These are phyloP conservation scores for Aspergillus sp. DNA, from an alignment of 2,329 filamentous ascomycete genomes.

Conservation along the genomic window DNA sequence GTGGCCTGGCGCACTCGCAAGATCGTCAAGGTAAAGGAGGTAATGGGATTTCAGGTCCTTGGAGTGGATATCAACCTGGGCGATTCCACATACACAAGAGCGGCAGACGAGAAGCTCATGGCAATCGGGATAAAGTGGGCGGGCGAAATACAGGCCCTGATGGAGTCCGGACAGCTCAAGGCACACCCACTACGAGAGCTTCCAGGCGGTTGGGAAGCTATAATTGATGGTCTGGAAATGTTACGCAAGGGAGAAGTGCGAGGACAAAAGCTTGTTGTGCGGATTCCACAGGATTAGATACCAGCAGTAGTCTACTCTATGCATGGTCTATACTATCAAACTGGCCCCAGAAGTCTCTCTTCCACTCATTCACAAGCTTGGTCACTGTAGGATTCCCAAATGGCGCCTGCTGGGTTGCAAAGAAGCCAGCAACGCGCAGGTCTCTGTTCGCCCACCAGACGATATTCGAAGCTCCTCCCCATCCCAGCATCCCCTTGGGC, in stretches of 20 bases:
- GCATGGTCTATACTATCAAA: not conserved
- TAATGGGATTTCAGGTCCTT: not conserved
- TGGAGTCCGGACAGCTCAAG: not conserved
- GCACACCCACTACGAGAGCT: not conserved
- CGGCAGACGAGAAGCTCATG: not conserved
- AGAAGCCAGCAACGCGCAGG: constrained; percentile 4
- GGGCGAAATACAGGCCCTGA: not conserved
- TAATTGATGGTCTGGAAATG: not conserved
- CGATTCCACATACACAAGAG: not conserved
- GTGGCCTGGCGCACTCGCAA: not conserved
- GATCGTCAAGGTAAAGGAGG: not conserved
- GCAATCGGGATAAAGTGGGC: not conserved
- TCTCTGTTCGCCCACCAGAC: constrained; percentile 9
- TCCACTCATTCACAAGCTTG: constrained; percentile 8
- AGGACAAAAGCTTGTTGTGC: not conserved
- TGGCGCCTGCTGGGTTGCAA: constrained; percentile 9
- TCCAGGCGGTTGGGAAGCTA: not conserved
- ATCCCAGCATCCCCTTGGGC: constrained; percentile 2
- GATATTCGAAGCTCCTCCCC: constrained; percentile 9
- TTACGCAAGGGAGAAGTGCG: not conserved
- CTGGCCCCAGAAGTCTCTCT: constrained; percentile 7
- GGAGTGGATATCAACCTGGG: not conserved
- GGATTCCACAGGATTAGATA: not conserved
- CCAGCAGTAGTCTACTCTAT: not conserved
- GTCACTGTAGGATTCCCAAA: constrained; percentile 9